A percentile compares a stretch with the other conserved stretches of the same genome.
phyloP scores from a whole-genome alignment of 2,329 filamentous ascomycete species.

The Neonectria ditissima region DNA sequence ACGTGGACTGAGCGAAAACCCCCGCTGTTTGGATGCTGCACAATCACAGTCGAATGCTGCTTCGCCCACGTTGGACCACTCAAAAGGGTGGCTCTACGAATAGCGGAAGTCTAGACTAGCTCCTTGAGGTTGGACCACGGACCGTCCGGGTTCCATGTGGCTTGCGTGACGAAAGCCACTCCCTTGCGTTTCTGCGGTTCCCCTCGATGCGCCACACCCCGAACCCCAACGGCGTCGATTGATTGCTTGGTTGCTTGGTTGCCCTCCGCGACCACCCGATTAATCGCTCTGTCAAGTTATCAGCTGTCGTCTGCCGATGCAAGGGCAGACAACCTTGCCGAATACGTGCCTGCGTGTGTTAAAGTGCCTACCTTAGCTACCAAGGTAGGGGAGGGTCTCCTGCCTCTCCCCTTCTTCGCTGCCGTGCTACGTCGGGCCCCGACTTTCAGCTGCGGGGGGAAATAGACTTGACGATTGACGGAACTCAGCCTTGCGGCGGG shows the following conservation, averaged over 20 bases:
- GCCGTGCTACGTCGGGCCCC: conserved; percentile 1
- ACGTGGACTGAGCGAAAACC: conserved; percentile 8
- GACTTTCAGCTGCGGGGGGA: background rate
- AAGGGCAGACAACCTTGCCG: conserved; percentile 15
- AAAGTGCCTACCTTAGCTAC: background rate
- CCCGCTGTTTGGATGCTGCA: background rate
- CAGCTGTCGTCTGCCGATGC: conserved; percentile 18
- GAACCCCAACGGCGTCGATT: background rate
- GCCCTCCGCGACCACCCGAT: conserved; percentile 9
- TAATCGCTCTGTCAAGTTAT: background rate
- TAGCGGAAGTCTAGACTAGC: background rate
- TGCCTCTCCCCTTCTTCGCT: background rate
- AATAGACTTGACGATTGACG: background rate
- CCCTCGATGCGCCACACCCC: conserved; percentile 8
- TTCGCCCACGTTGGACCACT: conserved; percentile 13
- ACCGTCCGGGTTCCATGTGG: conserved; percentile 14
- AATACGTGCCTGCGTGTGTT: conserved; percentile 9
- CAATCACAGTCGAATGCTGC: background rate
- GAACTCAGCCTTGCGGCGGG: conserved; percentile 7
- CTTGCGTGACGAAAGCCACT: conserved; percentile 24
- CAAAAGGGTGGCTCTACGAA: background rate
- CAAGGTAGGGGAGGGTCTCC: too few relatives aligned
- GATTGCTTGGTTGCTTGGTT: background rate
- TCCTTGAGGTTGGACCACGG: conserved; percentile 4
- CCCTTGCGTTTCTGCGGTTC: conserved; percentile 7